A percentile compares a stretch with the other conserved stretches of the same genome.
These are phyloP conservation scores for Akanthomyces muscarius DNA, from an alignment of 2,329 filamentous ascomycete species.

Conservation along the genomic window DNA sequence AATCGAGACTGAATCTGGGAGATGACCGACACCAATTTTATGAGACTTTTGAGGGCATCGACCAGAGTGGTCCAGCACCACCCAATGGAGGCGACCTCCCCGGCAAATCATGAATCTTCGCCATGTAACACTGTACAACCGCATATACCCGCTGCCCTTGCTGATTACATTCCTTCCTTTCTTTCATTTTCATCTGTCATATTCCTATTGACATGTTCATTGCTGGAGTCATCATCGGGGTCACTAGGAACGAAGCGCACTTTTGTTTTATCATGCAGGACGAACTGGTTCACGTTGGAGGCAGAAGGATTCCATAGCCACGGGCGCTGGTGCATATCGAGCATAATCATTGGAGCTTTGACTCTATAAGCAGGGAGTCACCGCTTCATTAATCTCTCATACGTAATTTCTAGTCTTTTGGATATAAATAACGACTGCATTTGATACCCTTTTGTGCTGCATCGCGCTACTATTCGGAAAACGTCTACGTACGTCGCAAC, in stretches of 20 bases:
- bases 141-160: neutral
- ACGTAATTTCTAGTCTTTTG: constrained; percentile 14
- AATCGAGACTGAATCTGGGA: constrained; percentile 43
- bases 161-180: neutral
- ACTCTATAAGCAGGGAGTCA: neutral
- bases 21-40: constrained; percentile 31
- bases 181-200: constrained; percentile 9
- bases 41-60: constrained; percentile 47
- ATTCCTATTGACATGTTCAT: constrained; percentile 1
- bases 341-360: neutral
- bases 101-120: neutral
- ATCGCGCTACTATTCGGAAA: neutral
- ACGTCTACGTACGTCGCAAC: neutral
- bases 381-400: constrained; percentile 4
- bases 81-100: constrained; percentile 29
- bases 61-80: constrained; percentile 47
- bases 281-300: neutral
- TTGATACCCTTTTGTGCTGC: neutral
- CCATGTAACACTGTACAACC: neutral
- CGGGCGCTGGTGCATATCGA: constrained; percentile 5
- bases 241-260: neutral
- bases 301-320: neutral
- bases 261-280: neutral
- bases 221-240: neutral
- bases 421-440: constrained; percentile 13